Evolutionary conservation across 352 stramenopile genomes (phyloP), one percentile per base, ranked within the genome.

Genomic region (Phytophthora pluvialis): DNA sequence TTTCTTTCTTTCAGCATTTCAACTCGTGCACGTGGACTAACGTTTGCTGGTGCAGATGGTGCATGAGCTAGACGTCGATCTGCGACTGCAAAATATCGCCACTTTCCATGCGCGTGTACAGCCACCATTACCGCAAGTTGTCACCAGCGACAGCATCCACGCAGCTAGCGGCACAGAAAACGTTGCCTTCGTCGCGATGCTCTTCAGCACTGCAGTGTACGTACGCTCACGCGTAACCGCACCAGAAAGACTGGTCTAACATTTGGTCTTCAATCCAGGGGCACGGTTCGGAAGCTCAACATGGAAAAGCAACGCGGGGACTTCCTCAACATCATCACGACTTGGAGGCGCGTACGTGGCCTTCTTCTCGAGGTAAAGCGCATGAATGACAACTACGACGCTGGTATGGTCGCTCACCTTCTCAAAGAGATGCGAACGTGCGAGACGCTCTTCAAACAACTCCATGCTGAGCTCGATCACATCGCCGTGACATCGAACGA

Each of bases 351-450:
- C 29, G 82, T 94, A 44, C 79, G 86, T 18, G 77, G 80, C 4
- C 48, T 93, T 10, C 61, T 80, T 32, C 59, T 81, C 12, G 75
- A 84, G 46, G 75, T 91, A 26, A 90, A 89, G 49, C 77, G 80
- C n/a, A 88, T 86, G 77, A 77, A 86, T 49, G 78, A 88, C 61
- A 88, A 91, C 60, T 89, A 89, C 56, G 83, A 94, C 47, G 63
- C 83, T 25, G 68, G 80, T 38, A 89, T 91, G 78, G 65, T 91
- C 39, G 69, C 77, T 16, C 80, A 90, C 36, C 67, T 94, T 42
- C 79, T 92, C 52, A 91, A 94, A 66, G 81, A 94, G 53, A 91
- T 94, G 80, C 81, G 84, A 26, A 82, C 78, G 36, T 93, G 83
- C 43, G 86, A 94, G 60, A 82, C 64, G 42, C 76, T 90, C 18